phyloP scores from a whole-genome alignment of 768 basidiomycete genomes.

The Russula lepida region DNA sequence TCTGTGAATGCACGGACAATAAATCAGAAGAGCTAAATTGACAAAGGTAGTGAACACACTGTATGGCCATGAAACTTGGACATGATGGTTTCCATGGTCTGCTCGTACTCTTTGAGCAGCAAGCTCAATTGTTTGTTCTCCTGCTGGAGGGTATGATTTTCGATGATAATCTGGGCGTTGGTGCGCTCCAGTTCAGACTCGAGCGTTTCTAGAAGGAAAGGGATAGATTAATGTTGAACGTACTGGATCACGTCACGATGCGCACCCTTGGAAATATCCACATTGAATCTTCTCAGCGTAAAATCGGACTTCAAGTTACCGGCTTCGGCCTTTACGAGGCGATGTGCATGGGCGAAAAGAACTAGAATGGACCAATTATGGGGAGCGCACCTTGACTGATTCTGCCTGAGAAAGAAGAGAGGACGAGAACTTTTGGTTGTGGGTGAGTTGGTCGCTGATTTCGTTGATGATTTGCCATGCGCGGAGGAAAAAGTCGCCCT shows the following conservation, averaged over 20 bases:
- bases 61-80: constrained; percentile 87
- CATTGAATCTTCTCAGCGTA: constrained; percentile 37
- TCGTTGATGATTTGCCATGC: constrained; percentile 27
- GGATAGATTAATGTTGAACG: background rate
- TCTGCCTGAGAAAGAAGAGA: constrained; percentile 36
- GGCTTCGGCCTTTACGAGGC: constrained; percentile 17
- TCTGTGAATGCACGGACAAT: constrained; percentile 34
- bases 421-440: constrained; percentile 35
- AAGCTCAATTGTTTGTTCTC: constrained; percentile 92
- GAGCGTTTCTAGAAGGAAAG: constrained; percentile 59
- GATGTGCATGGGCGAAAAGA: background rate
- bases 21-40: background rate
- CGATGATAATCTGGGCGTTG: constrained; percentile 85
- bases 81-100: constrained; percentile 95
- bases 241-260: background rate
- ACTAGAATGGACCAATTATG: background rate
- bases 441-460: constrained; percentile 35
- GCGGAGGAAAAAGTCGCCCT: constrained; percentile 12
- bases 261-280: constrained; percentile 36
- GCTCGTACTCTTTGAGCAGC: constrained; percentile 90
- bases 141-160: constrained; percentile 85
- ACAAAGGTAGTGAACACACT: constrained; percentile 40
- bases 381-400: constrained; percentile 34
- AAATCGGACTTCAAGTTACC: constrained; percentile 31
- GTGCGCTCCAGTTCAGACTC: constrained; percentile 86